Percentiles rank a stretch among this genome's conserved stretches.
Evolutionary conservation across 768 basidiomycete genomes (phyloP).

Genomic region (Termitomyces sp.): DNA sequence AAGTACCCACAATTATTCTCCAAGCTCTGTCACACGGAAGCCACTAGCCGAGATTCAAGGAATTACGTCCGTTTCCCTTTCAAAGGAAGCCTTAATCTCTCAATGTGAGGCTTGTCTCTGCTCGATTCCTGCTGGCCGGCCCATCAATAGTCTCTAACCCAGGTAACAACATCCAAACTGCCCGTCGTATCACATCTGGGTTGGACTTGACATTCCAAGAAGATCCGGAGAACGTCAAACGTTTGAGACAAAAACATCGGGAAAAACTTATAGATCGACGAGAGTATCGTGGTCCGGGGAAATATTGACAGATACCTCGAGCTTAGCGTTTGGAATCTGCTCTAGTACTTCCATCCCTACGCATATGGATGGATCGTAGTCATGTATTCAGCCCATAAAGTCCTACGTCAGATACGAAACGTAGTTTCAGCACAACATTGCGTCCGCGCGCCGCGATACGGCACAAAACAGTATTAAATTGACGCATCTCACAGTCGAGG

Average conservation of each 20-base stretch:
- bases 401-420: constrained; percentile 1
- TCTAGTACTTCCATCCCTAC: neutral
- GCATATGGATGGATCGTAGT: neutral
- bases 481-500: neutral
- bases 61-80: neutral
- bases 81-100: neutral
- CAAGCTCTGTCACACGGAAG: neutral
- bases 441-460: neutral
- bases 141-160: constrained; percentile 3
- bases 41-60: neutral
- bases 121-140: neutral
- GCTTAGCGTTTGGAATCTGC: neutral
- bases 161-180: neutral
- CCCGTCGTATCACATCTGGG: neutral
- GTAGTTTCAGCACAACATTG: constrained; percentile 1
- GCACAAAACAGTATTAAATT: neutral
- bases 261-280: neutral
- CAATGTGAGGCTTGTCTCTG: neutral
- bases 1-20: neutral
- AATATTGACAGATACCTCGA: constrained; percentile 4
- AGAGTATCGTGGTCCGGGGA: neutral
- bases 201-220: constrained; percentile 1
- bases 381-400: constrained; percentile 2
- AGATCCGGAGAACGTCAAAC: neutral
- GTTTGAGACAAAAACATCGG: constrained; percentile 1